Percentiles rank a stretch among this genome's conserved stretches.
Evolutionary conservation across 305 asterid genomes (phyloP).

Genomic region (Fraxinus greggii): DNA sequence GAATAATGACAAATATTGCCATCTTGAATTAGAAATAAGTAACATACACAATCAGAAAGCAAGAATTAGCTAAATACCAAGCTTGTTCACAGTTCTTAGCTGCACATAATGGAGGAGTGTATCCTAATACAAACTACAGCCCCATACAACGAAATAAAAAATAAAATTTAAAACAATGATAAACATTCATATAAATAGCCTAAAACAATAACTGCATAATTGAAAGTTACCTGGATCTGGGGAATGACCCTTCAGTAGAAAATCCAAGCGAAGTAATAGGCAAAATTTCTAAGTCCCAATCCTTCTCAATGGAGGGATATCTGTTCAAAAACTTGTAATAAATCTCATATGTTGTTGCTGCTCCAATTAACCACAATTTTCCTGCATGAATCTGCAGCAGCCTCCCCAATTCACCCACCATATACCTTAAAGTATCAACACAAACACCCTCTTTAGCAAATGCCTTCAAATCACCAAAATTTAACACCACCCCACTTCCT

Average conservation of each 20-base stretch:
- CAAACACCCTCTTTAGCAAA: conserved; percentile 37
- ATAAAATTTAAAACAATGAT: conserved; percentile 5
- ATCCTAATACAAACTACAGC: background rate
- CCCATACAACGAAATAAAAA: background rate
- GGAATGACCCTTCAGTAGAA: conserved; percentile 55
- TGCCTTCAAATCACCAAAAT: conserved; percentile 56
- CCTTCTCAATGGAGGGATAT: conserved; percentile 69
- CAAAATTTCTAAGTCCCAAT: conserved; percentile 70
- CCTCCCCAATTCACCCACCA: conserved; percentile 42
- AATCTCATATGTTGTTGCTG: conserved; percentile 53
- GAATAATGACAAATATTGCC: background rate
- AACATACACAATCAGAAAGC: background rate
- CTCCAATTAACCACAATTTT: conserved; percentile 69
- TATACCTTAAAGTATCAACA: conserved; percentile 39
- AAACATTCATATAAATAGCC: background rate
- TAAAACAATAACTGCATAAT: background rate
- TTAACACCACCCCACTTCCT: conserved; percentile 52
- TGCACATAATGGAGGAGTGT: background rate
- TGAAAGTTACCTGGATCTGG: conserved; percentile 70
- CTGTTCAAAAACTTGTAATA: conserved; percentile 59
- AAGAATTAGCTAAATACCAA: background rate
- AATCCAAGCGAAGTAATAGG: conserved; percentile 57
- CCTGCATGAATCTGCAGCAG: conserved; percentile 40
- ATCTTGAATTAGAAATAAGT: background rate
- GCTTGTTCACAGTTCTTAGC: background rate